A percentile compares a stretch with the other conserved stretches of the same genome.
phyloP scores from a whole-genome alignment of 2,329 filamentous ascomycete species.

The Didymosphaeria variabile region DNA sequence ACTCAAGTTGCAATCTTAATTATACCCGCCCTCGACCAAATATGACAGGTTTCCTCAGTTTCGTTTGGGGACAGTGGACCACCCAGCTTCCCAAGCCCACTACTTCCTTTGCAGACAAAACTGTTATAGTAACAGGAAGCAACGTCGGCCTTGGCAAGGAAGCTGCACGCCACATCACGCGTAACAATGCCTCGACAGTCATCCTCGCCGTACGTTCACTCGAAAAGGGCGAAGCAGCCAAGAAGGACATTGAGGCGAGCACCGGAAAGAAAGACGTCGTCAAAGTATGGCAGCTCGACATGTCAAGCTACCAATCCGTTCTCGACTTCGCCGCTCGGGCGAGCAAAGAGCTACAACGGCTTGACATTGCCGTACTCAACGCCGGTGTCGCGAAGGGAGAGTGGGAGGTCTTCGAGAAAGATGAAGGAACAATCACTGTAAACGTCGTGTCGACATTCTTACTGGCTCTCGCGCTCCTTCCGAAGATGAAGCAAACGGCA shows the following conservation, averaged over 20 bases:
- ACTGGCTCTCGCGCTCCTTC: conserved; percentile 40
- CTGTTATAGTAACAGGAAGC: conserved; percentile 57
- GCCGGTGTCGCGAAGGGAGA: conserved; percentile 45
- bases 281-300: conserved; percentile 58
- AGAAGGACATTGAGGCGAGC: conserved; percentile 49
- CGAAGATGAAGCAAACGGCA: conserved; percentile 38
- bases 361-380: conserved; percentile 53
- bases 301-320: conserved; percentile 51
- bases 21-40: background rate
- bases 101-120: conserved; percentile 41
- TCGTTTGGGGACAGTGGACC: conserved; percentile 44
- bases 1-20: background rate
- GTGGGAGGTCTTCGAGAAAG: conserved; percentile 37
- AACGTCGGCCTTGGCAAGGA: conserved; percentile 59
- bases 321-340: conserved; percentile 41
- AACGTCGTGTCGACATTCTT: conserved; percentile 54
- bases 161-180: conserved; percentile 53
- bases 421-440: conserved; percentile 48
- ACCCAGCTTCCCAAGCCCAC: conserved; percentile 43
- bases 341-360: conserved; percentile 29
- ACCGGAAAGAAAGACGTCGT: conserved; percentile 43
- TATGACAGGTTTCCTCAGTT: conserved; percentile 14
- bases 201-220: conserved; percentile 56
- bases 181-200: conserved; percentile 51
- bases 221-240: conserved; percentile 56